phyloP scores from a whole-genome alignment of 176 grass and related monocot genomes.

The Paspalum notatum region DNA sequence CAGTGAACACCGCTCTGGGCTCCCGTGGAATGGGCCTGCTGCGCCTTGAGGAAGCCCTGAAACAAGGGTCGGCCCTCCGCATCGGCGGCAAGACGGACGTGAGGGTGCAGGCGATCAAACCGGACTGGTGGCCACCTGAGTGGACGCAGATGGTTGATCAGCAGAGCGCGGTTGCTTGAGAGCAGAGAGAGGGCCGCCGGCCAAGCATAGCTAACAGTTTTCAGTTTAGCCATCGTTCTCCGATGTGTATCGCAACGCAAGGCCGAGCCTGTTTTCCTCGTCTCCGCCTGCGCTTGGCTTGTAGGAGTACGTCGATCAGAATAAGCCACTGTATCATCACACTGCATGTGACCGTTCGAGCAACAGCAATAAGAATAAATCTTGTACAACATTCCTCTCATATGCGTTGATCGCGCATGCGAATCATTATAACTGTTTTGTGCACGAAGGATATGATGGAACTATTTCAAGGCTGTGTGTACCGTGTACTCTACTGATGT shows the following conservation, averaged over 20 bases:
- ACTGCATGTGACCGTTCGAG: not conserved
- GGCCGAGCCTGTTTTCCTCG: conserved; percentile 10
- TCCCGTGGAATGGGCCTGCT: conserved; percentile 72
- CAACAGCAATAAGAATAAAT: not conserved
- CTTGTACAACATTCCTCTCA: not conserved
- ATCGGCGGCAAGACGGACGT: conserved; percentile 50
- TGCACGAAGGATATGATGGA: not conserved
- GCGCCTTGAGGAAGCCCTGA: conserved; percentile 63
- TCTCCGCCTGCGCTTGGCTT: not conserved
- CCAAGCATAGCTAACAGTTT: not conserved
- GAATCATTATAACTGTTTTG: too few species aligned
- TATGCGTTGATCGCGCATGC: not conserved
- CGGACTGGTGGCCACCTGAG: conserved; percentile 90
- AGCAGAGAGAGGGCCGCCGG: not conserved
- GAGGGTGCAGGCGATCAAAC: conserved; percentile 60
- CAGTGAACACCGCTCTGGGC: conserved; percentile 63
- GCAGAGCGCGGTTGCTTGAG: conserved; percentile 49
- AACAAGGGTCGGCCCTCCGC: conserved; percentile 33
- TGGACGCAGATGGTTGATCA: conserved; percentile 62
- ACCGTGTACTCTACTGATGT: not conserved
- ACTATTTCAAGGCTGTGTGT: not conserved
- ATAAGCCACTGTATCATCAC: conserved; percentile 10
- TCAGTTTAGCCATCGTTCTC: too few species aligned
- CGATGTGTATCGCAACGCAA: not conserved
- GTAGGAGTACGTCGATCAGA: not conserved